Evolutionary conservation across 805 yeast species (phyloP).

Genomic region (Starmera dryadoides): DNA sequence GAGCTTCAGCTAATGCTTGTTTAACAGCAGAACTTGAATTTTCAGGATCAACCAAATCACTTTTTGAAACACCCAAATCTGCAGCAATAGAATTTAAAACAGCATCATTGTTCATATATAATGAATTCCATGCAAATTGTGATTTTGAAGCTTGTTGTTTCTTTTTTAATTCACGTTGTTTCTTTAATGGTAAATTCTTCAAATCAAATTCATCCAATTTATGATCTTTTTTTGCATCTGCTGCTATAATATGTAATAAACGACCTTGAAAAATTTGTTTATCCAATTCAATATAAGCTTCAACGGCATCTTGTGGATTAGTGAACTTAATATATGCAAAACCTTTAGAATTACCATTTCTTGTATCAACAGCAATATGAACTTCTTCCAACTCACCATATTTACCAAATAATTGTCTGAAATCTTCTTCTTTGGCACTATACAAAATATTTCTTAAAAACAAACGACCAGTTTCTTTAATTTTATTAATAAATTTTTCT

Average conservation of each 20-base stretch:
- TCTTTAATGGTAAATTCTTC: constrained; percentile 85
- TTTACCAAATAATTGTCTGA: constrained; percentile 50
- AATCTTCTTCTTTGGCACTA: constrained; percentile 73
- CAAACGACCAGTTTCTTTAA: constrained; percentile 67
- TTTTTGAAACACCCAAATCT: constrained; percentile 74
- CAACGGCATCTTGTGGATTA: constrained; percentile 64
- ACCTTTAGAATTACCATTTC: constrained; percentile 88
- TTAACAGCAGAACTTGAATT: constrained; percentile 86
- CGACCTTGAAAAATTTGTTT: constrained; percentile 93
- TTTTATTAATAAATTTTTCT: constrained; percentile 41
- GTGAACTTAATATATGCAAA: constrained; percentile 77
- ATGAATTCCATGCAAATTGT: constrained; percentile 92
- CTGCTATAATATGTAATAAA: constrained; percentile 82
- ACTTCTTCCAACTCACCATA: constrained; percentile 82
- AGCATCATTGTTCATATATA: constrained; percentile 86
- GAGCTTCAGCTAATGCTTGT: constrained; percentile 96
- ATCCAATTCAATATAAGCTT: constrained; percentile 69
- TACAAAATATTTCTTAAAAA: constrained; percentile 84
- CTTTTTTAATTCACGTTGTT: constrained; percentile 78
- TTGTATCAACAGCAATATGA: constrained; percentile 85
- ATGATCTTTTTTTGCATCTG: constrained; percentile 73
- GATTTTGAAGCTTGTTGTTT: constrained; percentile 79
- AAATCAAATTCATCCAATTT: constrained; percentile 85
- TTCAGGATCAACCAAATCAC: constrained; percentile 82
- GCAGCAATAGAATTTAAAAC: constrained; percentile 85